Percentiles rank a stretch among this genome's conserved stretches.
Conservation (phyloP, 352 stramenopile species). For the Stramenopiles sp. region DNA sequence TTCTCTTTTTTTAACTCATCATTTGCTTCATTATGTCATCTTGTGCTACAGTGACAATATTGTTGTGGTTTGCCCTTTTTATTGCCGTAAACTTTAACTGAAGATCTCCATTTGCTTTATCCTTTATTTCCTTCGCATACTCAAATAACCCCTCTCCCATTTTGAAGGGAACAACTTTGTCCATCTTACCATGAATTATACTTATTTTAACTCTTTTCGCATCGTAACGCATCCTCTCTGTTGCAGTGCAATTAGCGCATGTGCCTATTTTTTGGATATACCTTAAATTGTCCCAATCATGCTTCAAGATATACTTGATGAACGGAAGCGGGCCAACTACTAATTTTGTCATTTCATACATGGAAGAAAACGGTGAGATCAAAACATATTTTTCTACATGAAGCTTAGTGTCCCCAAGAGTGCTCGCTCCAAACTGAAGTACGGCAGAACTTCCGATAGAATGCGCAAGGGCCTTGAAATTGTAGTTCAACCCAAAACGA, state of each 20-base stretch:
- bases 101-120: background rate
- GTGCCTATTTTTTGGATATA: background rate
- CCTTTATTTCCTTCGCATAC: background rate
- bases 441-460: background rate
- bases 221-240: background rate
- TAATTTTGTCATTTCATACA: background rate
- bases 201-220: background rate
- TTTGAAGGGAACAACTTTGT: background rate
- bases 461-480: background rate
- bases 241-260: background rate
- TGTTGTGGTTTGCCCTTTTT: background rate
- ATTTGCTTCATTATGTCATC: background rate
- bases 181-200: background rate
- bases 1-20: too few species aligned
- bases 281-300: background rate
- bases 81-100: background rate
- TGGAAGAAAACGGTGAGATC: background rate
- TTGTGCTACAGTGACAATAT: background rate
- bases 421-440: background rate
- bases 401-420: background rate
- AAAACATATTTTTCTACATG: background rate
- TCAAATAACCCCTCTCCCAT: background rate
- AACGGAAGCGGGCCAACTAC: background rate
- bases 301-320: background rate
- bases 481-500: background rate